Evolutionary conservation across 257 asterid genomes (phyloP), one percentile per base, ranked within the genome.

Genomic region (Ligustrum vulgare): DNA sequence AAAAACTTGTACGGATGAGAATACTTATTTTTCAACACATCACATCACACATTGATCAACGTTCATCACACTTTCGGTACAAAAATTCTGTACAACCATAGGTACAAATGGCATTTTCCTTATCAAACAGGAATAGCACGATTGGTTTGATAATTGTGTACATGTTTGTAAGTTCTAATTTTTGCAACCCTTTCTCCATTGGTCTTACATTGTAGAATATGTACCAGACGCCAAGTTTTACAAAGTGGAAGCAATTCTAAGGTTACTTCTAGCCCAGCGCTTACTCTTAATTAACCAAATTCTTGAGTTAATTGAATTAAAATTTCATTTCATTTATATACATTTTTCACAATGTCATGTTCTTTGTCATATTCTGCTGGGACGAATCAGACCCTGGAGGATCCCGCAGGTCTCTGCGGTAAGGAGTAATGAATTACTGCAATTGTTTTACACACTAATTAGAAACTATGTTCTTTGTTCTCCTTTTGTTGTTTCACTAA

Each of bases 241-340:
- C 88, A 94, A 92, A 83, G 90, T 94, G 6, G 98, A 94, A 87
- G 98, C 97, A 12, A 85, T 94, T 82, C 75, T 94, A n/a, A 94
- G 98, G 98, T 93, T 45, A 6, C 37, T 15, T 58, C 25, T 39
- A 20, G 58, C 63, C 69, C 13, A 13, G 5, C 10, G 6, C 47
- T 45, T 58, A 22, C 1, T 41, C 54, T 72, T 41, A 41, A 31
- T 54, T 66, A 32, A 25, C 39, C 23, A 16, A 9, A 25, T 67
- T 72, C 28, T 39, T 51, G 66, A 32, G 16, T 79, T 22, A n/a
- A 15, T 69, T 12, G 41, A 35, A 0, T 33, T 68, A 45, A 20
- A 2, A 8, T 76, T 12, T 37, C 8, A 28, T 22, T 65, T 34
- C 8, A 28, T 22, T 65, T 34, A 62, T 68, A 64, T 63, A 15